Evolutionary conservation across 352 stramenopile species (phyloP).

Genomic region (Pythium grandisporangium): DNA sequence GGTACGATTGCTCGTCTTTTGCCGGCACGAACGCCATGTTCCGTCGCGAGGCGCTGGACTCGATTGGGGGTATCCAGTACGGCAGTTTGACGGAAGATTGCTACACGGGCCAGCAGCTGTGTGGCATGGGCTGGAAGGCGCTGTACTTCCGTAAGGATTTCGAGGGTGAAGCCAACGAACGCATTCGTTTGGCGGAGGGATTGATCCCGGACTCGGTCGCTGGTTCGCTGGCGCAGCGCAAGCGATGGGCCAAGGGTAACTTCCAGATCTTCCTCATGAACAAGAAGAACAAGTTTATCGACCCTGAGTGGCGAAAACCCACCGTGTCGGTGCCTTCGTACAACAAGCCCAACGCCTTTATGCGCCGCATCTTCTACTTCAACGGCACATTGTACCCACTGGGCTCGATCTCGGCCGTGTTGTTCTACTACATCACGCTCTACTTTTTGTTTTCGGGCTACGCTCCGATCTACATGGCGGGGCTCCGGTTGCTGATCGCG

Average conservation of each 20-base stretch:
- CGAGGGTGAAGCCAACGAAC: constrained; percentile 27
- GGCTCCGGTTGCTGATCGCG: constrained; percentile 55
- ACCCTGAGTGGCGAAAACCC: constrained; percentile 24
- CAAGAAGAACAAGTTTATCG: constrained; percentile 33
- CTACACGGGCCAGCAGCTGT: constrained; percentile 27
- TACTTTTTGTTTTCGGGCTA: constrained; percentile 82
- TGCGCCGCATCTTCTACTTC: constrained; percentile 73
- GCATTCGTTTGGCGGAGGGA: constrained; percentile 31
- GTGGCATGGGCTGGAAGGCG: constrained; percentile 31
- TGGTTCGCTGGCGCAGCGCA: constrained; percentile 21
- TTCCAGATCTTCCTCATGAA: constrained; percentile 39
- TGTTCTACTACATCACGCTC: constrained; percentile 83
- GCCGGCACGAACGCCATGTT: constrained; percentile 48
- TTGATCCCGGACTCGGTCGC: constrained; percentile 32
- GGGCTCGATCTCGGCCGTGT: constrained; percentile 62
- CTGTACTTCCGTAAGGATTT: constrained; percentile 45
- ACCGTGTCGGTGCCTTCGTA: constrained; percentile 19
- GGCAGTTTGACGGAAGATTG: constrained; percentile 44
- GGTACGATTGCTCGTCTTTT: constrained; percentile 33
- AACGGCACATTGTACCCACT: constrained; percentile 78
- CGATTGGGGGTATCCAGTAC: constrained; percentile 39
- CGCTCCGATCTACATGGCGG: constrained; percentile 75
- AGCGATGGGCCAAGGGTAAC: constrained; percentile 26
- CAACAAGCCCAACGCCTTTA: constrained; percentile 60
- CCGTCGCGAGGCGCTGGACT: constrained; percentile 33